Conservation (phyloP, 495 filamentous ascomycete genomes). For the Rostrohypoxylon terebratum region DNA sequence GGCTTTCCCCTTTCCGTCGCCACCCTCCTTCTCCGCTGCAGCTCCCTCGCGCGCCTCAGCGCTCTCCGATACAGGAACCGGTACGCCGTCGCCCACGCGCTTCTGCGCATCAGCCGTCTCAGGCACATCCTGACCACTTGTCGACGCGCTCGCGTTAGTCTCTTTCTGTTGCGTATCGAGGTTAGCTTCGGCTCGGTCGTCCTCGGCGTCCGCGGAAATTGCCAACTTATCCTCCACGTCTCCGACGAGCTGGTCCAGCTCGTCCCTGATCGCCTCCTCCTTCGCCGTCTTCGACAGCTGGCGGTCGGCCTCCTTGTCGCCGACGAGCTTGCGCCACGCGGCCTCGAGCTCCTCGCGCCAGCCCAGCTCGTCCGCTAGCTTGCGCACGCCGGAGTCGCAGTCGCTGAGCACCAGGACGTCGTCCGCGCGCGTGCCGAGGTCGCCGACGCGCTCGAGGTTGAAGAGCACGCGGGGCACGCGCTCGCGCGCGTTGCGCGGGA, state of each 20-base stretch:
- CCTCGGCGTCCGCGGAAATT: conserved; percentile 47
- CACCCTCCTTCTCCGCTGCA: background rate
- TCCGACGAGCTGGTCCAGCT: conserved; percentile 53
- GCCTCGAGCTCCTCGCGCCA: conserved; percentile 87
- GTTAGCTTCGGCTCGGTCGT: conserved; percentile 40
- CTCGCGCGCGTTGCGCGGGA: conserved; percentile 73
- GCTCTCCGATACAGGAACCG: background rate
- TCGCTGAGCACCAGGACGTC: conserved; percentile 81
- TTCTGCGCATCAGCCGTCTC: conserved; percentile 18
- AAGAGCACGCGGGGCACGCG: conserved; percentile 81
- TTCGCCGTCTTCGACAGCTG: conserved; percentile 48
- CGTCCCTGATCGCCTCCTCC: conserved; percentile 42
- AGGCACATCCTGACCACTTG: background rate
- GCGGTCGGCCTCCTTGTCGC: conserved; percentile 55
- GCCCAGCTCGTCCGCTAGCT: conserved; percentile 82
- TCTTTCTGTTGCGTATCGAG: conserved; percentile 34
- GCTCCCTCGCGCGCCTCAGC: background rate
- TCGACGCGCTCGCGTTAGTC: background rate
- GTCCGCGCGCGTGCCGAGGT: conserved; percentile 77
- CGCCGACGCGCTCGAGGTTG: conserved; percentile 87
- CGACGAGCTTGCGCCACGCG: conserved; percentile 56
- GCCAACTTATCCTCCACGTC: conserved; percentile 54
- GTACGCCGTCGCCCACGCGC: conserved; percentile 20
- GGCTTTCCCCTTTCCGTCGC: background rate
- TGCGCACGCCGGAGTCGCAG: conserved; percentile 86